Evolutionary conservation across 1,139 yeast species (phyloP).

Genomic region (Diutina neorugosa): DNA sequence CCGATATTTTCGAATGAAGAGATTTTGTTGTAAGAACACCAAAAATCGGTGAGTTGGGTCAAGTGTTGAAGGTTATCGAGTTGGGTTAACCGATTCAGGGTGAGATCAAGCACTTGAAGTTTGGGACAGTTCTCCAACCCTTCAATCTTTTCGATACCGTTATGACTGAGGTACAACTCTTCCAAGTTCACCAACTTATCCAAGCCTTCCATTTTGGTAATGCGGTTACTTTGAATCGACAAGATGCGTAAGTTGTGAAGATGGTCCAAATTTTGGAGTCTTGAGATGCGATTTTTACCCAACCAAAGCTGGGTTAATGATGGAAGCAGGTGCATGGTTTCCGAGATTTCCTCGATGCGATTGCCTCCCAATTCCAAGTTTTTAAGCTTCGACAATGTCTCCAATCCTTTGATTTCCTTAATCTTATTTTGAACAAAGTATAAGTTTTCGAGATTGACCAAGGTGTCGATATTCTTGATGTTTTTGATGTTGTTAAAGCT

Average conservation of each 20-base stretch:
- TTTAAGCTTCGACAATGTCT: slow-evolving; percentile 41
- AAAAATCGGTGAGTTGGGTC: slow-evolving; percentile 66
- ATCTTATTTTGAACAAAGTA: slow-evolving; percentile 88
- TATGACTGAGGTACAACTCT: slow-evolving; percentile 82
- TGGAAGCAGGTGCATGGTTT: slow-evolving; percentile 38
- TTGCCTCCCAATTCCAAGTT: slow-evolving; percentile 92
- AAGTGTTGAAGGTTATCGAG: slow-evolving; percentile 61
- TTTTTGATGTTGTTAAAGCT: slow-evolving; percentile 86
- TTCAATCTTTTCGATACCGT: slow-evolving; percentile 65
- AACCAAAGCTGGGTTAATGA: slow-evolving; percentile 77
- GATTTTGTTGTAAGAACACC: slow-evolving; percentile 79
- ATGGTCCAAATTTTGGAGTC: slow-evolving; percentile 50
- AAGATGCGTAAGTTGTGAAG: slow-evolving; percentile 58
- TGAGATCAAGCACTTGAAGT: slow-evolving; percentile 67
- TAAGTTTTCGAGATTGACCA: slow-evolving; percentile 51
- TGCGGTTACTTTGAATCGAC: slow-evolving; percentile 80
- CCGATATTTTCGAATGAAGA: slow-evolving; percentile 59
- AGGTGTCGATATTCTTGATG: slow-evolving; percentile 64
- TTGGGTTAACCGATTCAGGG: slow-evolving; percentile 55
- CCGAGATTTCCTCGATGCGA: slow-evolving; percentile 50
- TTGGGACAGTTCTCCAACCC: slow-evolving; percentile 63
- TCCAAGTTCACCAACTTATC: slow-evolving; percentile 62
- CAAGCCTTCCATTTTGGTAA: slow-evolving; percentile 71
- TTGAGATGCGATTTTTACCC: slow-evolving; percentile 73
- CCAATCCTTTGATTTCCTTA: slow-evolving; percentile 55